phyloP scores from a whole-genome alignment of 805 yeast species.

The Jamesozyma spencerorum region DNA sequence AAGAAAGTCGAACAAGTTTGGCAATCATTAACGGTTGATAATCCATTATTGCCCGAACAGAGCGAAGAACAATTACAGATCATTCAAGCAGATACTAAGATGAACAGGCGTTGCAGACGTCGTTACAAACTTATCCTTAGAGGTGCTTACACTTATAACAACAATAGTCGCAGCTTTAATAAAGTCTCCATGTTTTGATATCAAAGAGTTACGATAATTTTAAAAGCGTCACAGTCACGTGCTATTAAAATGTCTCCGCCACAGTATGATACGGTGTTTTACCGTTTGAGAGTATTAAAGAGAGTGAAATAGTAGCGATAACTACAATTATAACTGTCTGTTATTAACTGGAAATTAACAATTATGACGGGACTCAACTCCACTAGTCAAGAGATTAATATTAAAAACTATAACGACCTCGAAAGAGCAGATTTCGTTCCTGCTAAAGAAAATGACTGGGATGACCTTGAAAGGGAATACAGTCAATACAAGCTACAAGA shows the following conservation, averaged over 20 bases:
- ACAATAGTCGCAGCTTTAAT: background rate
- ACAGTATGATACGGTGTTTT: background rate
- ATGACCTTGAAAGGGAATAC: constrained; percentile 24
- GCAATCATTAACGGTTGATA: background rate
- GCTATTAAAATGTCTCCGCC: background rate
- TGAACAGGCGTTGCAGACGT: background rate
- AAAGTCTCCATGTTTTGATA: no score
- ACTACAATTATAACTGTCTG: no score
- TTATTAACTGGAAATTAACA: no score
- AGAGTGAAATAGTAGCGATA: no score
- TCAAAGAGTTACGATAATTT: background rate
- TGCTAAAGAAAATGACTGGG: constrained; percentile 10
- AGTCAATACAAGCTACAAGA: constrained; percentile 19
- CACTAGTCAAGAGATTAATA: no score
- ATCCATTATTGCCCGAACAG: constrained; percentile 2
- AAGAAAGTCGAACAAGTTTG: constrained; percentile 1
- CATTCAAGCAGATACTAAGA: background rate
- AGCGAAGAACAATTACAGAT: background rate
- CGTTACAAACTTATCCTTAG: background rate
- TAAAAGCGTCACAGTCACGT: background rate
- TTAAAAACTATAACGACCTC: background rate
- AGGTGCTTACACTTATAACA: background rate
- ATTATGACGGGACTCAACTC: no score
- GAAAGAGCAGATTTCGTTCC: background rate
- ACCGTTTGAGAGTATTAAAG: background rate